Conservation (phyloP, 2,329 filamentous ascomycete genomes). For the Alternaria ventricosa region DNA sequence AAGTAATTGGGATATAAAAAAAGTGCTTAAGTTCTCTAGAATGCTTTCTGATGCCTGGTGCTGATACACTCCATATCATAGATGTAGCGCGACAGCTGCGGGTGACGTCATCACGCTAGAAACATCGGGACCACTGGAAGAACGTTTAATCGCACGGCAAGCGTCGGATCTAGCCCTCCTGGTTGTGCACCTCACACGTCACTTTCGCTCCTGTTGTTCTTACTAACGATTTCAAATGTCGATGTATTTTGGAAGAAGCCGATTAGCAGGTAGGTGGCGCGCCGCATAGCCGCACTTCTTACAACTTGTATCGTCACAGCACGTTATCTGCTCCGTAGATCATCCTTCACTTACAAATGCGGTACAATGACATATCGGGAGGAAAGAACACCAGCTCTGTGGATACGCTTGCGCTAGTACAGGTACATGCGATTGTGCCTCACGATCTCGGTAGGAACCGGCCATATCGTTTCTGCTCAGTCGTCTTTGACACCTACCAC, state of each 20-base stretch:
- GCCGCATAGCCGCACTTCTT: neutral
- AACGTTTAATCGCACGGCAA: slow-evolving; percentile 3
- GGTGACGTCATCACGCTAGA: slow-evolving; percentile 4
- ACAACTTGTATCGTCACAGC: neutral
- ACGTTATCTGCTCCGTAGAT: neutral
- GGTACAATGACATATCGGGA: neutral
- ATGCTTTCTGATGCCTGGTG: neutral
- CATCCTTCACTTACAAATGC: neutral
- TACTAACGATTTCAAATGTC: neutral
- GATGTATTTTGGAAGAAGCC: neutral
- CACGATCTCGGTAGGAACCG: neutral
- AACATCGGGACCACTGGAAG: neutral
- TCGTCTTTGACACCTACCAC: neutral
- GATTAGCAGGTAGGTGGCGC: neutral
- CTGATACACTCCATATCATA: neutral
- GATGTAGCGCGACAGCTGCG: neutral
- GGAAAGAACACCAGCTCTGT: neutral
- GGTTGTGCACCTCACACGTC: neutral
- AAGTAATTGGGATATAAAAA: neutral
- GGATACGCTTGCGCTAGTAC: neutral
- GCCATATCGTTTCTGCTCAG: neutral
- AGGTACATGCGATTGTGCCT: neutral
- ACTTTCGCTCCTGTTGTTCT: neutral
- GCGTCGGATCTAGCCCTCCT: neutral
- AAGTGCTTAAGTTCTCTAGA: no score